Evolutionary conservation across 78 protist genomes (phyloP), one percentile per base, ranked within the genome.

Genomic region (Chrysochromulina tobinii): DNA sequence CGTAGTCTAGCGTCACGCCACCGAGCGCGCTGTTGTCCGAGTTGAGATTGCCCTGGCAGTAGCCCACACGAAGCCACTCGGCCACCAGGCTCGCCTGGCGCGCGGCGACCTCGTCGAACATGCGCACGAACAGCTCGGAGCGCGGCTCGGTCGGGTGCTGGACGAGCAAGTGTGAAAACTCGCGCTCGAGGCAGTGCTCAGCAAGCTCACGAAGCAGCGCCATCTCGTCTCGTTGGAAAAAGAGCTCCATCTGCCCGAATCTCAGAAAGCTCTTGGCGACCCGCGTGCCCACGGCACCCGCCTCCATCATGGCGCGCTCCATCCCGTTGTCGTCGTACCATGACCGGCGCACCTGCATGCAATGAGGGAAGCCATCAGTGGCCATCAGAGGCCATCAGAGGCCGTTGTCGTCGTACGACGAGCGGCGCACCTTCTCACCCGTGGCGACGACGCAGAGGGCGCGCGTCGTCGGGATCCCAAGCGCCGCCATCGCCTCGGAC

Each of bases 381-480:
- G 38, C 38, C 0, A 38, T 38, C 38, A 38, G 38, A 38, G 38
- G 38, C 38, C 38, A 38, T 38, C 38, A 38, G 38, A 38, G 38
- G 79, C 79, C 79, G 3, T 69, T 11, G 23, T 2, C 4, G 79
- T 69, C 79, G 51, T 69, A 69, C 79, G 51, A 69, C 79, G 27
- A 9, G 14, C 79, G 79, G 9, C 50, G 79, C 14, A 69, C 83
- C 25, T 0, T 5, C 14, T 75, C 83, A 15, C 83, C 83, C 4
- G 27, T 75, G 14, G 20, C 25, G 27, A 94, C 88, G 53, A 96
- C 72, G 27, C 90, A 64, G 25, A 81, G 93, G 12, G 97, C 93
- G 51, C 98, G 67, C 18, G 96, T 91, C 1, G 97, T 95, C 14
- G 97, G 95, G 1, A 96, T 68, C 17, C 95, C 93, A 23, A 97